phyloP scores from a whole-genome alignment of 140 eudicot genomes.

The Erigeron philadelphicus region DNA sequence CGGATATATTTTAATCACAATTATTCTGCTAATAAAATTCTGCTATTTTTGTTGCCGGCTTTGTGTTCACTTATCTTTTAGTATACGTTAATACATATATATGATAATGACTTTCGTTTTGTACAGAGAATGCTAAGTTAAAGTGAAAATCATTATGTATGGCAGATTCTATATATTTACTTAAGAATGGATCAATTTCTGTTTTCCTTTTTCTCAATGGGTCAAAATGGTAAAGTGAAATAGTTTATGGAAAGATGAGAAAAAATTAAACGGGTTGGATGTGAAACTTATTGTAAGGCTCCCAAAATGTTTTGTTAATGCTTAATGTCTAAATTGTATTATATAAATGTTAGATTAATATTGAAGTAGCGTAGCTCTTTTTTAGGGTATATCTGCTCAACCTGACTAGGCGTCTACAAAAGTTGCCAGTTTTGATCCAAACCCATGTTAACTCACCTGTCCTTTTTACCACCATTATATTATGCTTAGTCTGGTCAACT shows the following conservation, averaged over 20 bases:
- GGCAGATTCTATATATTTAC: background rate
- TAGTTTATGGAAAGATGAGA: no score
- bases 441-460: background rate
- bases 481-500: no score
- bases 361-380: no score
- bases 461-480: background rate
- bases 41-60: constrained; percentile 7
- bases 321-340: no score
- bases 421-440: no score
- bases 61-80: background rate
- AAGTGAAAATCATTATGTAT: constrained; percentile 9
- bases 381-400: no score
- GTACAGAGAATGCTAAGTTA: background rate
- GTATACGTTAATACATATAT: background rate
- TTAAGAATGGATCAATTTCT: background rate
- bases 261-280: no score
- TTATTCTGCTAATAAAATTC: constrained; percentile 9
- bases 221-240: background rate
- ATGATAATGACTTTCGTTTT: background rate
- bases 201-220: background rate
- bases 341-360: no score
- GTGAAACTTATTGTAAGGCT: no score
- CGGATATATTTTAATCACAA: background rate
- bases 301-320: no score
- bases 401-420: no score